Base-by-base conservation (phyloP, 305 asterid species). In the Fraxinus baroniana region DNA sequence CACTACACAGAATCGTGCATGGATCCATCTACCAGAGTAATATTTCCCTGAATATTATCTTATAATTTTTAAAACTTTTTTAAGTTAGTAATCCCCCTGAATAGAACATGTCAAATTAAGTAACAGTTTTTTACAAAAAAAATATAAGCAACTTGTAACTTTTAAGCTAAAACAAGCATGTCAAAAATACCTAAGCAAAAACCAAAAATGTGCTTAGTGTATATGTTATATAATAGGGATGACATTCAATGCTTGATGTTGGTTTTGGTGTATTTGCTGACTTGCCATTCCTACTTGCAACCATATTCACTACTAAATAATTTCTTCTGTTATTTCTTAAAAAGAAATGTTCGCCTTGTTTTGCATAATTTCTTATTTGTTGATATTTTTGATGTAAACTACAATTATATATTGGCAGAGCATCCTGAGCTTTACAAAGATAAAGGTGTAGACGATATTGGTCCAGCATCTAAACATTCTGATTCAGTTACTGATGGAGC, bases 341-440 rank as follows among this genome's bases (percentile, higher is more conserved):
- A 60, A 10, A 6, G 70, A 60, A 60, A 20, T 66, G n/a, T 26
- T 66, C 18, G 30, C 32, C 35, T 70, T 79, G 72, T 76, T 22
- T 30, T 24, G 22, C 20, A 13, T 72, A 72, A 68, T 12, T 68
- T 68, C 36, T 80, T 28, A 4, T 26, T 32, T 12, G 18, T 49
- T 39, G 28, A 6, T 52, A 22, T 55, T 18, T 26, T 70, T 28
- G 4, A n/a, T 55, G 3, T 70, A 24, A 33, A 44, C 20, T 77
- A 78, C 76, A 85, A 66, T 78, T 17, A 76, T 80, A 36, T 81
- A 5, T 88, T 75, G 85, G 75, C 97, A 95, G 98, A 95, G 46
- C 90, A 95, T 81, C 90, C 92, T 1, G 95, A 90, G 81, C 82
- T 86, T 70, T 33, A 89, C 92, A 94, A 90, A 88, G 93, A 88